A percentile compares a stretch with the other conserved stretches of the same genome.
Conservation (phyloP, 1,139 yeast genomes). For the Hyphopichia pseudoburtonii region DNA sequence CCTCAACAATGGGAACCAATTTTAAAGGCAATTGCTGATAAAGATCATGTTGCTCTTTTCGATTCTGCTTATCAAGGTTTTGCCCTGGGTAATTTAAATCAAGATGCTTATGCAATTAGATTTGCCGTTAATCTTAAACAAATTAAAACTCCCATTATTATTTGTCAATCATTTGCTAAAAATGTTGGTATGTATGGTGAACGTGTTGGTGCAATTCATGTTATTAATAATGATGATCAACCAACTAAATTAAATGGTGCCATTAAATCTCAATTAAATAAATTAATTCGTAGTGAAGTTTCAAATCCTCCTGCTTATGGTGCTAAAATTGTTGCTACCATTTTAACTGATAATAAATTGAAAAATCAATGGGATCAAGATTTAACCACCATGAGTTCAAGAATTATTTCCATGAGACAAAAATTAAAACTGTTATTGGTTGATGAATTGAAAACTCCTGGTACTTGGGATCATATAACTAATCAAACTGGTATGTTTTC, state of each 20-base stretch:
- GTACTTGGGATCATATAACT: slow-evolving; percentile 91
- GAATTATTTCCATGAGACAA: slow-evolving; percentile 78
- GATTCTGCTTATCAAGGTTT: slow-evolving; percentile 52
- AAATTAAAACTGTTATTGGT: slow-evolving; percentile 62
- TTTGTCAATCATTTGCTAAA: slow-evolving; percentile 97
- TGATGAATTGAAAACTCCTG: slow-evolving; percentile 67
- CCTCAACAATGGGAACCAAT: slow-evolving; percentile 41
- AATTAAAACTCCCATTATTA: slow-evolving; percentile 51
- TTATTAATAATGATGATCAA: slow-evolving; percentile 51
- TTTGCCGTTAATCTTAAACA: slow-evolving; percentile 60
- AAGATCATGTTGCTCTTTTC: slow-evolving; percentile 42
- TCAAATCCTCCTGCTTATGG: slow-evolving; percentile 97
- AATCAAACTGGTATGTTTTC: slow-evolving; percentile 97
- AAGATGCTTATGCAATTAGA: slow-evolving; percentile 87
- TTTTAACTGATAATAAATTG: slow-evolving; percentile 65
- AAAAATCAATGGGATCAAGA: slow-evolving; percentile 83
- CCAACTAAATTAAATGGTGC: slow-evolving; percentile 41
- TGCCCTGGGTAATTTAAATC: slow-evolving; percentile 68
- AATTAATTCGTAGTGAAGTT: slow-evolving; percentile 76
- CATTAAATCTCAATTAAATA: slow-evolving; percentile 72
- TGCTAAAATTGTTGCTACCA: slow-evolving; percentile 83
- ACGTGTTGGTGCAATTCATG: slow-evolving; percentile 90
- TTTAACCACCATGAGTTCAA: slow-evolving; percentile 81
- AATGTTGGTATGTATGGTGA: slow-evolving; percentile 98
- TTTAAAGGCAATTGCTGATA: slow-evolving; percentile 37